These are phyloP conservation scores for Juncus effusus DNA, from an alignment of 176 grass and related monocot species.

Conservation along the genomic window DNA sequence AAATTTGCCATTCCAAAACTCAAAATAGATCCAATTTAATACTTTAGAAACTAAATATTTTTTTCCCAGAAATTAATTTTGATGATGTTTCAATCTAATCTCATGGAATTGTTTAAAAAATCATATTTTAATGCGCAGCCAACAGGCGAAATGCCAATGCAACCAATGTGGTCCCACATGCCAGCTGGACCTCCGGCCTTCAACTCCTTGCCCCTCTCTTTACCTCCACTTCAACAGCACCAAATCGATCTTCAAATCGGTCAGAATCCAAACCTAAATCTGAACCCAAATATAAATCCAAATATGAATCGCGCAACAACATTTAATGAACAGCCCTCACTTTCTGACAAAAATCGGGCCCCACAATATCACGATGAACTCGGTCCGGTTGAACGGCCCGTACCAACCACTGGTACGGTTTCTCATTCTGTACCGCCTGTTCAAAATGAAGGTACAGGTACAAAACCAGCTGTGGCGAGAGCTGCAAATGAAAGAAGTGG, in stretches of 20 bases:
- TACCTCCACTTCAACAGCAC: constrained; percentile 68
- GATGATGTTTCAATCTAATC: background rate
- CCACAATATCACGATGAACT: constrained; percentile 50
- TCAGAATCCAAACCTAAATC: constrained; percentile 35
- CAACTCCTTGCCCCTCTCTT: constrained; percentile 65
- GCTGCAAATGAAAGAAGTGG: constrained; percentile 29
- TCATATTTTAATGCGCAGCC: constrained; percentile 48
- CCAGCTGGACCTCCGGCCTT: constrained; percentile 51
- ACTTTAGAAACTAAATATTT: background rate
- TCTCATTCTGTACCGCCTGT: constrained; percentile 42
- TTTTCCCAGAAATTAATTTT: background rate
- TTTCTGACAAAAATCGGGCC: constrained; percentile 39
- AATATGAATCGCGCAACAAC: constrained; percentile 35
- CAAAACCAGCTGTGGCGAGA: constrained; percentile 50
- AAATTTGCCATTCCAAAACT: too few relatives aligned
- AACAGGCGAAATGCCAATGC: constrained; percentile 75
- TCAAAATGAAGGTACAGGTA: constrained; percentile 15
- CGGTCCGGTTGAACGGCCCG: constrained; percentile 42
- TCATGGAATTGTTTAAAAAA: constrained; percentile 21
- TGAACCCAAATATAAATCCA: constrained; percentile 25
- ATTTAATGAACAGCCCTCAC: constrained; percentile 47
- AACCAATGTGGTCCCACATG: constrained; percentile 89
- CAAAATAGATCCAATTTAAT: background rate
- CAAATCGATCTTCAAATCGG: constrained; percentile 55
- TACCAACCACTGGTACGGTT: constrained; percentile 36